Evolutionary conservation across 225 moss, liverwort and hornwort genomes (phyloP), one percentile per base, ranked within the genome.

Genomic region (Polytrichum formosum): DNA sequence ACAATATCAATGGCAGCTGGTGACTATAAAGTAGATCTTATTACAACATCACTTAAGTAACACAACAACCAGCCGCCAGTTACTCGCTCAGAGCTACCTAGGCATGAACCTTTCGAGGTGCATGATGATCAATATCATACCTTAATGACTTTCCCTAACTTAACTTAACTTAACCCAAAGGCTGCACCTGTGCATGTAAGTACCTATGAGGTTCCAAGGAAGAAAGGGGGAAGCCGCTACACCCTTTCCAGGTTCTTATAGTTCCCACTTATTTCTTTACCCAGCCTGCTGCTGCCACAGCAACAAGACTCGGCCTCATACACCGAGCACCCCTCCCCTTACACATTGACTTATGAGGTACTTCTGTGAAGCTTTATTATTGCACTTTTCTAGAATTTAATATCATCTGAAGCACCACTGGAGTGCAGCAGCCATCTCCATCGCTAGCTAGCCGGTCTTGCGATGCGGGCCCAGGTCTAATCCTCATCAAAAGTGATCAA

Each of bases 321-420:
- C 46, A 16, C 46, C 16, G 25, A 16, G 62, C 30, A 9, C 9
- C 35, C 35, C 35, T 9, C 35, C 35, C 31, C 69, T 58, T 72
- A 78, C 75, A 67, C 81, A 78, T 85, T 85, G 84, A 85, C 84
- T 81, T 81, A 56, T 61, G 68, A 26, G 76, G 37, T 27, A 58
- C 72, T 68, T 59, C 65, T 61, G 71, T 72, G 61, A 60, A 62
- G 53, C 66, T 65, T 69, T 77, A 77, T 77, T 74, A 83, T 80
- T 80, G 77, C 83, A 84, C 83, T 84, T 62, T 77, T 68, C 80
- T 13, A 73, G 70, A 80, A 70, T 55, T 75, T 75, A 70, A 78
- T 84, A 80, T 56, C 75, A 63, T 37, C 46, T 46, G 46, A 46
- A 46, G 13, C 46, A 46, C 13, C 46, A 46, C 46, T 46, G 13